Base-by-base conservation (phyloP, 2,329 filamentous ascomycete species). In the Apiospora phragmitis region DNA sequence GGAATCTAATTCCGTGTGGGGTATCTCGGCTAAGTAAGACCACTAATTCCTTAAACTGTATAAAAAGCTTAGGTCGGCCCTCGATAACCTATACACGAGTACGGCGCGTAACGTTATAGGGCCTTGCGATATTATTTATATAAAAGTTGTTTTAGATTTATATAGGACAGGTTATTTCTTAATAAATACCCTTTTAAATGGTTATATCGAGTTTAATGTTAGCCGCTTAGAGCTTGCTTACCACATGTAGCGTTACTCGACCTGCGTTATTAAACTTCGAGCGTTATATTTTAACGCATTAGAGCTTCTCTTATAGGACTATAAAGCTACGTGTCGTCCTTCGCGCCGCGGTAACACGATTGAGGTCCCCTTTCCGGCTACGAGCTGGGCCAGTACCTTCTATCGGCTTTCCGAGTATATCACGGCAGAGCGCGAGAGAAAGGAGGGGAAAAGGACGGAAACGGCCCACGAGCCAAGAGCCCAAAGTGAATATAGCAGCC, bases 161-260 rank as follows among this genome's bases (percentile, higher is more conserved):
- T 87, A 89, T 76, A 84, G 89, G 73, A 85, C 86, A 66, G 85
- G 84, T 74, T 85, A 86, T 71, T 89, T 90, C 75, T 88, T 89
- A 4, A 80, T 83, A 16, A 86, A 87, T n/a, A 88, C 89, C 5
- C 87, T 90, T 76, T 84, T 91, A 70, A 85, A 88, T 72, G 88
- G 87, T 70, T 85, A 88, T 72, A 86, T 90, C 43, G 87, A 91
- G 79, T 84, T 91, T 69, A 85, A 84, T 70, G 85, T 91, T 70
- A 86, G 87, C 71, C 85, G 87, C 73, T 84, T 83, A 21, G 83
- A 80, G 45, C 82, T 90, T 67, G 84, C 88, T 74, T 85, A 84
- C 75, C 87, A 89, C 76, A 83, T 83, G 51, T 91, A 89, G 89
- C 87, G 88, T 79, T 89, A 88, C 71, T 80, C 88, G 68, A 91